Percentiles rank a stretch among this genome's conserved stretches.
Conservation (phyloP, 2,329 filamentous ascomycete species). For the Diaporthe capsici region DNA sequence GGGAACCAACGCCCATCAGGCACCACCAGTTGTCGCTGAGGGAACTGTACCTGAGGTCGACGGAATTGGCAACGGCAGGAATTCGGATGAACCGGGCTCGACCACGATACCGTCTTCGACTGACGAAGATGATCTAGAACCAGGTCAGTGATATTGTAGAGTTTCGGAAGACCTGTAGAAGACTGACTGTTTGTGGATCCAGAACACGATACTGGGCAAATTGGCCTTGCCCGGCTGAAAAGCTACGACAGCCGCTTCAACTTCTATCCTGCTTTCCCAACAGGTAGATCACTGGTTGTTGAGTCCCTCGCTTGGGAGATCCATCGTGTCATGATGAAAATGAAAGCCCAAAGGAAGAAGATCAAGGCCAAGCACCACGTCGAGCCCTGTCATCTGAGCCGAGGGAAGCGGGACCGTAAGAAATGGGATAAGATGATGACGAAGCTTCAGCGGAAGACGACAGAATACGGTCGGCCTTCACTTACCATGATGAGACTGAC, state of each 20-base stretch:
- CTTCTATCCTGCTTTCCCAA: constrained; percentile 23
- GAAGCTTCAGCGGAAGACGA: neutral
- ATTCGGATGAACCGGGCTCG: neutral
- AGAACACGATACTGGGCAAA: neutral
- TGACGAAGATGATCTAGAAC: neutral
- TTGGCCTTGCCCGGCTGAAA: neutral
- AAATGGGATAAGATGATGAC: neutral
- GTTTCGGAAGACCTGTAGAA: neutral
- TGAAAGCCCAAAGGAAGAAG: constrained; percentile 6
- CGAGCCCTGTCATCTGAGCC: neutral
- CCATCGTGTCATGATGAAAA: neutral
- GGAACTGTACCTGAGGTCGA: neutral
- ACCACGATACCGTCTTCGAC: neutral
- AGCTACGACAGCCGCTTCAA: constrained; percentile 8
- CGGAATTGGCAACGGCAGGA: neutral
- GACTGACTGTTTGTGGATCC: neutral
- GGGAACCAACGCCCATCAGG: neutral
- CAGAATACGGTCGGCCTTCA: neutral
- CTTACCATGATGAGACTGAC: neutral
- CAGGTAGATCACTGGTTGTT: neutral
- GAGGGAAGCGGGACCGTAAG: neutral
- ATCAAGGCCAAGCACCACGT: neutral
- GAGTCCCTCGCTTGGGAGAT: neutral
- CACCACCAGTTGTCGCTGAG: neutral
- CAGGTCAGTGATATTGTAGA: neutral